Evolutionary conservation across 2,329 filamentous ascomycete species (phyloP), one percentile per base, ranked within the genome.

Genomic region (Penicillium olsonii): DNA sequence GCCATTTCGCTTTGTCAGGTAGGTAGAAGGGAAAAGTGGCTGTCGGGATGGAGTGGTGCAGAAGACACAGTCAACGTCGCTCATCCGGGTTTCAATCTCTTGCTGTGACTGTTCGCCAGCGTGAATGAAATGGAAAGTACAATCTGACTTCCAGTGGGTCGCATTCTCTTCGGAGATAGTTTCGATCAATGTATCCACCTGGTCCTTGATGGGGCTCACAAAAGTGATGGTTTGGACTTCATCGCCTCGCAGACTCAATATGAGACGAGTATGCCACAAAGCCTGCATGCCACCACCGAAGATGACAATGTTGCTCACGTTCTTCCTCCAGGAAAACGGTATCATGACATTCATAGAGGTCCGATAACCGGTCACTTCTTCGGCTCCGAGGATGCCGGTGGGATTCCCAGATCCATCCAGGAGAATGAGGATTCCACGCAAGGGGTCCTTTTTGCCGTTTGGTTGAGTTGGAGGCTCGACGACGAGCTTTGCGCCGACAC

Each of bases 351-450:
- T 81, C 18, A 90, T 76, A 0, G 87, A 84, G 0, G 87, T 90
- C 50, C 87, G 82, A 67, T 90, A 91, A 5, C 85, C 86, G 0
- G 87, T 90, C 14, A 90, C 69, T 33, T 85, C 84, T 54, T 79
- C 78, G 17, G 86, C 84, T 59, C 87, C 83, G 17, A 90, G 69
- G 52, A 90, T 77, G 2, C 83, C 87, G 6, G 80, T 51, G 9
- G 48, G 48, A 40, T 39, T 37, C 6, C 48, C 48, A 14, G n/a
- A 19, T 35, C 37, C 41, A 27, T 51, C 48, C 9, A 43, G 15
- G 3, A 51, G 24, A 12, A 51, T 26, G 4, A 51, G n/a, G 17
- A 51, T 39, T 4, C 48, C 48, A 26, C 42, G 39, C 5, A 51
- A 15, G 11, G 49, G 10, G 17, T 24, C 65, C 1, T 84, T 80